Base-by-base conservation (phyloP, 2,329 filamentous ascomycete species). In the Camptophora hylomeconis region DNA sequence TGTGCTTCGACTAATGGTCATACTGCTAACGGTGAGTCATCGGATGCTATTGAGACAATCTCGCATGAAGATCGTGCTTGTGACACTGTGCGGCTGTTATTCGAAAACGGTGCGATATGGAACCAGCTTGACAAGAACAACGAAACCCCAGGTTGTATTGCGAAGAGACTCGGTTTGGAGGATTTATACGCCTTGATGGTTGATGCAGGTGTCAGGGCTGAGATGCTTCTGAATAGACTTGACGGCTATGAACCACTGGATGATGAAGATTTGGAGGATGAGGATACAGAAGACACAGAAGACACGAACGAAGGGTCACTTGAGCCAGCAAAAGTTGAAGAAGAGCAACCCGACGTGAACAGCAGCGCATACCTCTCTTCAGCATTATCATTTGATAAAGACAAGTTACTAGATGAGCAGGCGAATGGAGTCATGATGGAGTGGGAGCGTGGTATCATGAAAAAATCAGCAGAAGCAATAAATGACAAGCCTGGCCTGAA, bases 31-130 rank as follows among this genome's bases (percentile, higher is more conserved):
- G 54, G 58, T 15, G 44, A 56, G 30, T 19, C 14, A 19, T n/a
- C 13, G 11, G 27, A 32, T 50, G 54, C 42, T 5, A 22, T 45
- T 5, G 30, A 45, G 24, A 30, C 45, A 22, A 42, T 39, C 10
- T 33, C 30, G 24, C 23, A 35, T 26, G 38, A 33, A 16, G 37
- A 32, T 5, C 37, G 42, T 1, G 80, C 75, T 3, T 66, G 68
- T 31, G 70, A 74, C 29, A 76, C 77, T 0, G 61, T 94, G 4
- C 69, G 71, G 42, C 70, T 89, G 47, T 65, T 95, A 5, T 73
- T 95, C 36, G 69, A 86, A 47, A 78, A 80, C 43, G 89, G 89
- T 17, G 89, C 83, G 7, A 94, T 95, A 44, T 98, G 89, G 89
- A 98, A 98, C 58, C 86, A 94, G 51, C 63, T 95, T 32, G 83